Evolutionary conservation across 768 basidiomycete species (phyloP), one percentile per base, ranked within the genome.

Genomic region (Hypholoma sublateritium): DNA sequence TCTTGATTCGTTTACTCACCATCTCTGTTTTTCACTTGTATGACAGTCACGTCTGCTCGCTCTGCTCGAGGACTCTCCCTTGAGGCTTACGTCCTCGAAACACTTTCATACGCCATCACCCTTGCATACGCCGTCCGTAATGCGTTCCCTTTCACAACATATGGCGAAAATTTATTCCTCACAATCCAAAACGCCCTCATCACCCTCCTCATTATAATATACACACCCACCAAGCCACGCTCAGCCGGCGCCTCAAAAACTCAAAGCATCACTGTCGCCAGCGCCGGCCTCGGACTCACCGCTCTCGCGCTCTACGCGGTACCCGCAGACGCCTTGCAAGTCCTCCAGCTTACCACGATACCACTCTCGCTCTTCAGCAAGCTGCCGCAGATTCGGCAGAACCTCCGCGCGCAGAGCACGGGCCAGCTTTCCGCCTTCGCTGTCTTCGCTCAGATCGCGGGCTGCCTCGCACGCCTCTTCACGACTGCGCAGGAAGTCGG

Each of bases 91-190:
- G 72, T 90, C 49, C 87, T 99, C 19, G 96, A 98, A 69, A 98
- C 96, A 0, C 77, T 91, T 25, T 83, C 92, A 0, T 97, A 97
- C 64, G 89, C 88, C 24, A 95, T 99, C 65, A 94, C 87, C 0
- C 82, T 95, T 24, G 85, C 86, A 11, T 99, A 98, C 73, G 89
- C 95, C 2, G 85, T 84, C 64, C 80, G 93, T 21, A 89, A 93
- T 66, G 71, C 77, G 21, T 98, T 95, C 72, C 94, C 97, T 0
- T 97, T 98, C 79, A 93, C 92, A 17, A 98, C 97, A 0, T 99
- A 98, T 58, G 97, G 97, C 66, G 97, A 99, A 73, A 98, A 96
- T 77, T 70, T 95, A 55, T 98, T 98, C 84, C 81, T 98, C 48
- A 87, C 92, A 28, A 66, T 94, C 57, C 94, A 96, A 72, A 94